A percentile compares a stretch with the other conserved stretches of the same genome.
Evolutionary conservation across 768 basidiomycete species (phyloP).

Genomic region (Podaxis carcinomalis): DNA sequence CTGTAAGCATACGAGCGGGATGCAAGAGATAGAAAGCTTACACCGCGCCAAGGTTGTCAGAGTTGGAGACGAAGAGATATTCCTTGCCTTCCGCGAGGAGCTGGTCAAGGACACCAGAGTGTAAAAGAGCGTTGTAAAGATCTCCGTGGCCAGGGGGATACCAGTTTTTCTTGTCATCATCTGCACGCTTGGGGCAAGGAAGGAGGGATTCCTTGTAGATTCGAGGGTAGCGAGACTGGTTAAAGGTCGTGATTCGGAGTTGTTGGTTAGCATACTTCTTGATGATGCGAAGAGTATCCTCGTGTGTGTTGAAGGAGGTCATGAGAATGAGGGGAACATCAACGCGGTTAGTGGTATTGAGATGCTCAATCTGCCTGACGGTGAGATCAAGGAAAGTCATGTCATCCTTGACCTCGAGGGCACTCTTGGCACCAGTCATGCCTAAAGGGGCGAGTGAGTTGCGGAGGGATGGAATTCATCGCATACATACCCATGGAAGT

Average conservation of each 20-base stretch:
- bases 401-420: slow-evolving; percentile 94
- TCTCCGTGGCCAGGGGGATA: slow-evolving; percentile 98
- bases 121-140: slow-evolving; percentile 87
- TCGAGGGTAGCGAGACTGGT: slow-evolving; percentile 92
- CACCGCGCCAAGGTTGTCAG: slow-evolving; percentile 93
- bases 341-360: slow-evolving; percentile 78
- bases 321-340: slow-evolving; percentile 97
- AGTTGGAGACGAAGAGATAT: slow-evolving; percentile 97
- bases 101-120: slow-evolving; percentile 89
- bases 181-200: slow-evolving; percentile 73
- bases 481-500: slow-evolving; percentile 70
- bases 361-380: slow-evolving; percentile 93
- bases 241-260: slow-evolving; percentile 88
- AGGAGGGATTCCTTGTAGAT: slow-evolving; percentile 87
- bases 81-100: slow-evolving; percentile 90
- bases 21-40: slow-evolving; percentile 29
- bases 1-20: slow-evolving; percentile 14
- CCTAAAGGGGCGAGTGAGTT: slow-evolving; percentile 33
- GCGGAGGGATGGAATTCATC: neutral
- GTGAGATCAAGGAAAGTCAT: slow-evolving; percentile 97
- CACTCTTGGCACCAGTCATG: slow-evolving; percentile 85
- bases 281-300: slow-evolving; percentile 93
- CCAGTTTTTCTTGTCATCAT: slow-evolving; percentile 88
- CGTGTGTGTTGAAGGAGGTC: slow-evolving; percentile 98
- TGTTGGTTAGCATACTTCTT: slow-evolving; percentile 97